Evolutionary conservation across 768 basidiomycete genomes (phyloP), one percentile per base, ranked within the genome.

Genomic region (Naganishia kalamii): DNA sequence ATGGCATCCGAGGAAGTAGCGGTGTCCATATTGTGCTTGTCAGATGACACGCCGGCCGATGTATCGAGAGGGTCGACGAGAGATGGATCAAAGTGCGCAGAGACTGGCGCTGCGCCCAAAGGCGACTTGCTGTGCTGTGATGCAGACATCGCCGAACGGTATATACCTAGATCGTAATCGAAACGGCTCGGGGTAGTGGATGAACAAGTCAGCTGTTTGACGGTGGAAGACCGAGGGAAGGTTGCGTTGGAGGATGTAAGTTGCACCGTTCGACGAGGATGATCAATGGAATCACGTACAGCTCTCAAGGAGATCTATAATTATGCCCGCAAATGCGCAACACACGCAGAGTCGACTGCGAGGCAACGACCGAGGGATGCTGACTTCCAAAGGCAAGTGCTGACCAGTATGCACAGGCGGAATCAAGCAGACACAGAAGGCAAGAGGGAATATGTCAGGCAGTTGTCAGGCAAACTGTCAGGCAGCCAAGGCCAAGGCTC

Each of bases 11-110:
- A 41, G 15, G 54, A 33, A 57, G 54, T 33, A 33, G 17, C 35
- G 23, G n/a, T 37, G 54, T 17, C 40, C 54, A 57, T 40, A n/a
- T 35, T 25, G 35, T 21, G 23, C 54, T 33, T n/a, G n/a, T n/a
- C 21, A n/a, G 54, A 19, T 37, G 54, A 57, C 12, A 57, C 23
- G 27, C 54, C 33, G 11, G 35, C 12, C 13, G 35, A 57, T 2
- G 37, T 57, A 57, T 57, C 35, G 3, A 57, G 54, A 23, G 54
- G 54, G 37, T 57, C 54, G 11, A 57, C 54, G 27, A 37, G 54
- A 23, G 54, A 57, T 10, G 54, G 12, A 35, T 57, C 35, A 8
- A 23, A 35, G 23, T 37, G 37, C 17, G 54, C 54, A 11, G 23
- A 23, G 19, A 4, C 37, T 6, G 37, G 23, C n/a, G 54, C 19